These are phyloP conservation scores for Ogataea glucozyma DNA, from an alignment of 805 yeast species.

Conservation along the genomic window DNA sequence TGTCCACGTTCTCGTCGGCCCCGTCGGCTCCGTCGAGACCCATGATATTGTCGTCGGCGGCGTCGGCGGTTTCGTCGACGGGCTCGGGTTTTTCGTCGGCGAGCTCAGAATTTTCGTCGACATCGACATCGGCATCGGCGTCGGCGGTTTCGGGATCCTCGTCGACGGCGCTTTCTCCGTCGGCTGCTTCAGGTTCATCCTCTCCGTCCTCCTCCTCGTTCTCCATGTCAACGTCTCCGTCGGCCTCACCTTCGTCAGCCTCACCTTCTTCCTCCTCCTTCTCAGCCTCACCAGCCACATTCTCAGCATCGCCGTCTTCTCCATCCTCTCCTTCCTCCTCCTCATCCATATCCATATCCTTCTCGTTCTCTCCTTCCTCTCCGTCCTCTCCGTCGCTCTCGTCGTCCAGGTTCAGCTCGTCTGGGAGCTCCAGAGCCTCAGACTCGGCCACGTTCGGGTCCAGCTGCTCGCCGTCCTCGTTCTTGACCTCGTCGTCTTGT, in stretches of 20 bases:
- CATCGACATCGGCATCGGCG: conserved; percentile 29
- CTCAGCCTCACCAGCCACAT: too few species aligned
- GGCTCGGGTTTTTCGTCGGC: conserved; percentile 30
- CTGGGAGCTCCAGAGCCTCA: conserved; percentile 88
- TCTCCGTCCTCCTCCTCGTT: conserved; percentile 30
- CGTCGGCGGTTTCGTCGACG: conserved; percentile 29
- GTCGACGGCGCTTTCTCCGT: conserved; percentile 28
- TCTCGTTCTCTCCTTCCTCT: conserved; percentile 34
- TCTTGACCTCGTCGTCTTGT: conserved; percentile 74
- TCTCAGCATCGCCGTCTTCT: conserved; percentile 40
- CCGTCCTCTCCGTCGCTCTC: conserved; percentile 60
- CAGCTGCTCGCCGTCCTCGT: conserved; percentile 66
- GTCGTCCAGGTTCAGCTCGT: conserved; percentile 86
- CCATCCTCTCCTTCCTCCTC: conserved; percentile 62
- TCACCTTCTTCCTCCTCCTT: conserved; percentile 20
- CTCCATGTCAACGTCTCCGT: conserved; percentile 24
- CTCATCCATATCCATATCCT: conserved; percentile 53
- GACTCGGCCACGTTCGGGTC: conserved; percentile 78
- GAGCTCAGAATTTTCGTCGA: conserved; percentile 21
- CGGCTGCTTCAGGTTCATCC: conserved; percentile 29
- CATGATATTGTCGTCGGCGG: conserved; percentile 27
- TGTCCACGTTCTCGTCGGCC: conserved; percentile 32
- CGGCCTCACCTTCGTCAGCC: conserved; percentile 22
- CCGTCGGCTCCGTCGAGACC: conserved; percentile 24
- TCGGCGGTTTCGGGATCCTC: conserved; percentile 31